Evolutionary conservation across 73 alveolate species (phyloP).

Genomic region (Paramecium sonneborni): DNA sequence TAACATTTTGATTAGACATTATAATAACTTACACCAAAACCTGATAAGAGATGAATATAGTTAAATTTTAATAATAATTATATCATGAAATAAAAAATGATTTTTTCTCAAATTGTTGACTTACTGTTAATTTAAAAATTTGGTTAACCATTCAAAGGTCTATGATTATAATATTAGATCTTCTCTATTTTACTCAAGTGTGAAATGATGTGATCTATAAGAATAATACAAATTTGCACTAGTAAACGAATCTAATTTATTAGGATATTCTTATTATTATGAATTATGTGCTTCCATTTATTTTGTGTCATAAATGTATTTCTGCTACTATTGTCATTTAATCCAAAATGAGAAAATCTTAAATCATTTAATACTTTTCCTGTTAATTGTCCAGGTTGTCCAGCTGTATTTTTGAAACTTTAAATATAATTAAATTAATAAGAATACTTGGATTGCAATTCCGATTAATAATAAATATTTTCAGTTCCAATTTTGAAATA

Average conservation of each 20-base stretch:
- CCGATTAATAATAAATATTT: background rate
- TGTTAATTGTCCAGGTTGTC: background rate
- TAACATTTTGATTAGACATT: background rate
- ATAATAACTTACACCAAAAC: background rate
- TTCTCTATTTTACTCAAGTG: background rate
- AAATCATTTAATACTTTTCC: background rate
- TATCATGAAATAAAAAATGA: conserved; percentile 22
- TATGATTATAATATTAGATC: conserved; percentile 1
- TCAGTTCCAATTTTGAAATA: background rate
- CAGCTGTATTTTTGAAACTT: background rate
- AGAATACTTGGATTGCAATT: background rate
- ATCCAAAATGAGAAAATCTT: conserved; percentile 26
- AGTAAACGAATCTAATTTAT: background rate
- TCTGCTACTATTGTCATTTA: background rate
- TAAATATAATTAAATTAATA: no score
- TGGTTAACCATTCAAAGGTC: conserved; percentile 23
- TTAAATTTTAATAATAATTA: background rate
- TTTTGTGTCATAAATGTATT: background rate
- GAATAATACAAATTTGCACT: background rate
- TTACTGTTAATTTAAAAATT: background rate
- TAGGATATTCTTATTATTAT: background rate
- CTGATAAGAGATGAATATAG: background rate
- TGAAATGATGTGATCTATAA: conserved; percentile 20
- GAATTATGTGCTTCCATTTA: background rate
- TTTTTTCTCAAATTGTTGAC: conserved; percentile 8